phyloP scores from a whole-genome alignment of 2,329 filamentous ascomycete species.

The Microcyclospora tardicrescens region DNA sequence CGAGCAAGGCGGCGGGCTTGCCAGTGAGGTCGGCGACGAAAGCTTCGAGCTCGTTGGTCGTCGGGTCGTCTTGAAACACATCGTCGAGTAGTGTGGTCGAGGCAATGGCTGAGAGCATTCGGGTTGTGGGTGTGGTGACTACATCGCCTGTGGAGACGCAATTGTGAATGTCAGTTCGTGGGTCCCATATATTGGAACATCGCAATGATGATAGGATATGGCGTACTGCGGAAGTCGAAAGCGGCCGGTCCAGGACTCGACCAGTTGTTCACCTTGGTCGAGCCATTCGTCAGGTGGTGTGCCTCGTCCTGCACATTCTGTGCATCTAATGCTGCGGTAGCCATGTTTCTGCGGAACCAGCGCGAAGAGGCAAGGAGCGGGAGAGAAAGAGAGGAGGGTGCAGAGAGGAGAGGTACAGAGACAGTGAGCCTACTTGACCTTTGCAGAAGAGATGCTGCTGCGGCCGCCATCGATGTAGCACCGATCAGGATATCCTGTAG shows the following conservation, averaged over 20 bases:
- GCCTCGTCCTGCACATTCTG: slow-evolving; percentile 13
- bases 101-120: slow-evolving; percentile 71
- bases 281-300: slow-evolving; percentile 12
- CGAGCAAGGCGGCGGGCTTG: slow-evolving; percentile 66
- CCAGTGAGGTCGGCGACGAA: slow-evolving; percentile 60
- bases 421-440: neutral
- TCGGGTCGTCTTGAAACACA: slow-evolving; percentile 67
- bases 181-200: neutral
- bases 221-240: slow-evolving; percentile 41
- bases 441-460: neutral
- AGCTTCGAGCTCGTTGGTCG: slow-evolving; percentile 61
- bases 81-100: slow-evolving; percentile 69
- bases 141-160: slow-evolving; percentile 35
- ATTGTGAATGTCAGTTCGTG: neutral
- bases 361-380: neutral
- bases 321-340: neutral
- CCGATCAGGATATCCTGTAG: too few species aligned
- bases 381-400: neutral
- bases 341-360: neutral
- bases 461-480: too few species aligned
- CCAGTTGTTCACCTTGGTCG: slow-evolving; percentile 23
- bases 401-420: neutral
- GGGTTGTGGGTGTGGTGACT: slow-evolving; percentile 61
- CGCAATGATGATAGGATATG: neutral
- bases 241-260: slow-evolving; percentile 38